Base-by-base conservation (phyloP, 2,329 filamentous ascomycete species). In the Verticillium albo-atrum region DNA sequence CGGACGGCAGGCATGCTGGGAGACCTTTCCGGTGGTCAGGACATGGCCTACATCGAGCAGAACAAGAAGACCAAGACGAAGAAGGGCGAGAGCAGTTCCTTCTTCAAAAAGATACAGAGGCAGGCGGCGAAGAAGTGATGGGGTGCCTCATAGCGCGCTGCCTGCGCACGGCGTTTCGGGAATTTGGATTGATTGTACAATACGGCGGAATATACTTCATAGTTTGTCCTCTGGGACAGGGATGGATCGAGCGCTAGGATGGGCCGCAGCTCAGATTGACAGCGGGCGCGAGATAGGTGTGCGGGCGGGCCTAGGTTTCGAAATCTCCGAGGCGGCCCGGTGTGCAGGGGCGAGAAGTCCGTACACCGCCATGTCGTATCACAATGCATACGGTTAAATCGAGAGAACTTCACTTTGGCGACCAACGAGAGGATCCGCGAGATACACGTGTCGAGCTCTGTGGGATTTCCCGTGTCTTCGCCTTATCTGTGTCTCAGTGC, bases 41-140 rank as follows among this genome's bases (percentile, higher is more conserved):
- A 96, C 71, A 98, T 99, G 95, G 93, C 94, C n/a, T 98, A 94
- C 72, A 86, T 92, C 59, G 91, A 94, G 73, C 88, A 91, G 74
- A 92, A 91, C 74, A 89, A 88, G 78, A 87, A 82, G 67, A 81
- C 82, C 64, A 88, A 86, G 75, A 79, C 82, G 63, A 89, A 87
- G 77, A 83, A 86, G 70, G 55, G 37, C 17, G 84, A 85, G 67
- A 83, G 83, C 64, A 82, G 76, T 67, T 75, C 81, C 1, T 85
- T 89, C 69, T 90, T 90, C 74, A 86, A 83, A 74, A 89, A 89
- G 72, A 74, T 89, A 61, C 78, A 82, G 60, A 77, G 86, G 56
- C 86, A 89, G 65, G 82, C 84, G 64, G 79, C 57, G 20, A 63
- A 63, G 54, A 60, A 61, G 26, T 64, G 52, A 56, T 52, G n/a